Conservation (phyloP, 495 filamentous ascomycete species). For the Aspergillus wentii region DNA sequence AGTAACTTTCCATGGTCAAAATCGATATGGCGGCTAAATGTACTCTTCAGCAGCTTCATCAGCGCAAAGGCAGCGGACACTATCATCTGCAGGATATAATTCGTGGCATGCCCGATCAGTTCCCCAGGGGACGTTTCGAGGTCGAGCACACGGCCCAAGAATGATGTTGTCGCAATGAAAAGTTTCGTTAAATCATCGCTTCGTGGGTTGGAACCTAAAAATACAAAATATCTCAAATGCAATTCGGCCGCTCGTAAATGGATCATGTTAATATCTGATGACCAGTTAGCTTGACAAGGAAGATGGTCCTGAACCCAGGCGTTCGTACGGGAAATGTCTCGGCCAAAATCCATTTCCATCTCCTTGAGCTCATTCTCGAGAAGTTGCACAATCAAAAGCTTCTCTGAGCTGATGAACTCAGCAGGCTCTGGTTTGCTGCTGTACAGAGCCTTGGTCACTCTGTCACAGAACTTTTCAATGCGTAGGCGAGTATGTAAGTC, state of each 20-base stretch:
- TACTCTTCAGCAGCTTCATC: slow-evolving; percentile 80
- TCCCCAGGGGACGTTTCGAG: slow-evolving; percentile 43
- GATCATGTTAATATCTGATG: slow-evolving; percentile 55
- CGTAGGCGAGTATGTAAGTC: slow-evolving; percentile 68
- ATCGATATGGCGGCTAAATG: slow-evolving; percentile 61
- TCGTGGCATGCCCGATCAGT: slow-evolving; percentile 68
- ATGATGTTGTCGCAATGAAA: slow-evolving; percentile 54
- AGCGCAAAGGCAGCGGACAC: slow-evolving; percentile 82
- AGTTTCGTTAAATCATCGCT: slow-evolving; percentile 65
- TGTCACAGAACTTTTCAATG: slow-evolving; percentile 82
- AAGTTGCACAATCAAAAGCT: slow-evolving; percentile 59
- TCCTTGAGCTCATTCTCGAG: slow-evolving; percentile 49
- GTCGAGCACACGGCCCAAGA: slow-evolving; percentile 41
- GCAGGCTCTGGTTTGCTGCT: slow-evolving; percentile 72
- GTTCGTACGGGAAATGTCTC: slow-evolving; percentile 48
- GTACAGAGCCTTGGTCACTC: slow-evolving; percentile 80
- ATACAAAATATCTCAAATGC: slow-evolving; percentile 43
- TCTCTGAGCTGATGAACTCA: slow-evolving; percentile 68
- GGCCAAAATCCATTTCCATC: slow-evolving; percentile 45
- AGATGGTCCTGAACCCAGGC: slow-evolving; percentile 52
- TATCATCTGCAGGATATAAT: slow-evolving; percentile 92
- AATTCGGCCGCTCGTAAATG: slow-evolving; percentile 43
- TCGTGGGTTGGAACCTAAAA: slow-evolving; percentile 54
- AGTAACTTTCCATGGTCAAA: slow-evolving; percentile 69
- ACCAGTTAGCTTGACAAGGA: slow-evolving; percentile 54